Evolutionary conservation across 2,329 filamentous ascomycete genomes (phyloP), one percentile per base, ranked within the genome.

Genomic region (Trichophyton simii): DNA sequence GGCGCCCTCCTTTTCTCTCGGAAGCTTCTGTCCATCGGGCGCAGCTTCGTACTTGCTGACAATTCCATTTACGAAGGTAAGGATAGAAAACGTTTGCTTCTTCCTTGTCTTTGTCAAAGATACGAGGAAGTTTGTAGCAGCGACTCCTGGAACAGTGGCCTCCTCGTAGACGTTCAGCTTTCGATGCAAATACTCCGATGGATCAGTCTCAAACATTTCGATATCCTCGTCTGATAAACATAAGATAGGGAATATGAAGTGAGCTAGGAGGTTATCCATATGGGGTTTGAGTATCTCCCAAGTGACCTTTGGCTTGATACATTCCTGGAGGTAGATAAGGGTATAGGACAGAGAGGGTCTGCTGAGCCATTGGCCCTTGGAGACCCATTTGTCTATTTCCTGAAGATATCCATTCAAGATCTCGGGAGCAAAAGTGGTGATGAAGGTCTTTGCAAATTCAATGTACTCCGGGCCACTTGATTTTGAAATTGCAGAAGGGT

Each of bases 91-190:
- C 0, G 91, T 96, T 75, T 97, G 90, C 79, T 96, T 96, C 77
- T 92, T 88, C 68, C 94, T 85, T 69, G 87, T 86, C 80, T 97
- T 97, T 65, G 94, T 96, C 61, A 99, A 82, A 60, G 91, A 92
- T 63, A 96, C 88, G 59, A 99, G 79, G 80, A 99, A 97, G 75
- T 96, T 97, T 15, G 91, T 96, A 3, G 94, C 94, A 2, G 94
- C 89, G 62, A 97, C 89, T 72, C 97, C 94, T 5, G 94, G 94
- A 15, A 94, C 87, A 0, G 92, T 95, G 3, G 95, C 89, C 71
- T 99, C 94, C 75, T 99, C 94, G 72, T 95, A 99, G 72, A 92
- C 96, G 75, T 97, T 99, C 63, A 99, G 81, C 74, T 96, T 97
- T 61, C 94, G 86, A 78, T 99, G 94, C 46, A 99, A 84, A 72